Evolutionary conservation across 2,329 filamentous ascomycete species (phyloP).

Genomic region (Gaeumannomyces tritici): DNA sequence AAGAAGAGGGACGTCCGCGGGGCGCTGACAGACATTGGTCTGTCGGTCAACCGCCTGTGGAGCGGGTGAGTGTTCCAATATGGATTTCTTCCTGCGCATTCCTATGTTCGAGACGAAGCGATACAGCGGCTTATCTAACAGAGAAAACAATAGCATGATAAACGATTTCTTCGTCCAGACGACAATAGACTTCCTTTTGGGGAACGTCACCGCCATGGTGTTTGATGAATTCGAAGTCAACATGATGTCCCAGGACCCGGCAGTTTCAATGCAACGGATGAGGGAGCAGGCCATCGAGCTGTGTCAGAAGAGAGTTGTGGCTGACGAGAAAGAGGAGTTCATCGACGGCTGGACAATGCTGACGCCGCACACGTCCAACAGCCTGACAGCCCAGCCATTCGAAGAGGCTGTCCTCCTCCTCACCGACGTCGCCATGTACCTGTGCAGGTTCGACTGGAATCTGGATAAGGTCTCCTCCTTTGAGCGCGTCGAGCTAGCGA

Average conservation of each 20-base stretch:
- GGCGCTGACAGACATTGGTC: conserved; percentile 79
- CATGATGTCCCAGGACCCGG: conserved; percentile 88
- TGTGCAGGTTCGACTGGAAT: conserved; percentile 89
- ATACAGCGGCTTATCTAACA: conserved; percentile 4
- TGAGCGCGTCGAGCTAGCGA: conserved; percentile 70
- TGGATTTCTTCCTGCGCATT: not conserved
- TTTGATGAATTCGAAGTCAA: conserved; percentile 93
- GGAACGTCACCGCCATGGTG: conserved; percentile 73
- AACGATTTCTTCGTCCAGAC: conserved; percentile 97
- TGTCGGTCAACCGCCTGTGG: conserved; percentile 72
- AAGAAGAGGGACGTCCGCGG: conserved; percentile 84
- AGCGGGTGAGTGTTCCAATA: conserved; percentile 42
- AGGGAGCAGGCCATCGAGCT: conserved; percentile 85
- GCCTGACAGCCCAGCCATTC: conserved; percentile 61
- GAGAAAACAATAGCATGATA: conserved; percentile 62
- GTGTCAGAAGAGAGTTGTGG: conserved; percentile 76
- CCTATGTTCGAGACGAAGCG: not conserved
- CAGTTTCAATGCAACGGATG: conserved; percentile 75
- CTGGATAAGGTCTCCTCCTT: conserved; percentile 91
- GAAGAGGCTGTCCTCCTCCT: conserved; percentile 84
- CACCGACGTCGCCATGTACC: conserved; percentile 76
- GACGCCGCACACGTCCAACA: conserved; percentile 63
- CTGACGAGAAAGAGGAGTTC: conserved; percentile 74
- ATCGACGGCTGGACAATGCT: conserved; percentile 84
- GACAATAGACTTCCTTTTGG: conserved; percentile 87